phyloP scores from a whole-genome alignment of 805 yeast genomes.

The Candida glaebosa region DNA sequence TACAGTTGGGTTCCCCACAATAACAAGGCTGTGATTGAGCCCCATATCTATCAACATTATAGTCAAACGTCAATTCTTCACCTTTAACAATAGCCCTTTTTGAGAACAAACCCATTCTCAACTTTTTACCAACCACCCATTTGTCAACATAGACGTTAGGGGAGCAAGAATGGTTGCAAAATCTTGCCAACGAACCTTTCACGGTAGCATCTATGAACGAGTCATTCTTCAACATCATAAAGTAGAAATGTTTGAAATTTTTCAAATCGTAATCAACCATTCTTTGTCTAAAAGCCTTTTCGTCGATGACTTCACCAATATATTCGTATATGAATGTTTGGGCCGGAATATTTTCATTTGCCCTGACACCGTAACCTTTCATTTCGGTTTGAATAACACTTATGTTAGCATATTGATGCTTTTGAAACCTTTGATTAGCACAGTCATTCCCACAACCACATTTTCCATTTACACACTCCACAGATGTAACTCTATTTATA shows the following conservation, averaged over 20 bases:
- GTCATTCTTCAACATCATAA: constrained; percentile 92
- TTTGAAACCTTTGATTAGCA: constrained; percentile 86
- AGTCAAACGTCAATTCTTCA: constrained; percentile 89
- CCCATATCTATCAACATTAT: constrained; percentile 95
- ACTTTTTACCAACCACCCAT: constrained; percentile 91
- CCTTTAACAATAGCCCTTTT: constrained; percentile 67
- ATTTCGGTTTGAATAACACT: constrained; percentile 77
- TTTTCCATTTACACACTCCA: constrained; percentile 76
- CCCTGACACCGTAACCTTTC: constrained; percentile 90
- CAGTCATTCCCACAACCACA: constrained; percentile 76
- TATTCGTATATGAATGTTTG: constrained; percentile 85
- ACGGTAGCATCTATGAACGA: constrained; percentile 94
- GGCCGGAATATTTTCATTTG: constrained; percentile 53
- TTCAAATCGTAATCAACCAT: constrained; percentile 70
- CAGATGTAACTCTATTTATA: constrained; percentile 86
- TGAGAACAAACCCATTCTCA: constrained; percentile 93
- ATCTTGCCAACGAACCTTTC: constrained; percentile 85
- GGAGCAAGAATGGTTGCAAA: constrained; percentile 91
- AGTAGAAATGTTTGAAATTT: constrained; percentile 79
- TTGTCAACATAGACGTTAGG: constrained; percentile 95
- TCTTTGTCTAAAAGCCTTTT: constrained; percentile 65
- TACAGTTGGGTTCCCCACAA: constrained; percentile 90
- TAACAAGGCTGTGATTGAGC: constrained; percentile 92
- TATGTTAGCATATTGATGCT: constrained; percentile 66
- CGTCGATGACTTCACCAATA: constrained; percentile 90